Evolutionary conservation across 495 filamentous ascomycete species (phyloP).

Genomic region (Hypoxylon rickii): DNA sequence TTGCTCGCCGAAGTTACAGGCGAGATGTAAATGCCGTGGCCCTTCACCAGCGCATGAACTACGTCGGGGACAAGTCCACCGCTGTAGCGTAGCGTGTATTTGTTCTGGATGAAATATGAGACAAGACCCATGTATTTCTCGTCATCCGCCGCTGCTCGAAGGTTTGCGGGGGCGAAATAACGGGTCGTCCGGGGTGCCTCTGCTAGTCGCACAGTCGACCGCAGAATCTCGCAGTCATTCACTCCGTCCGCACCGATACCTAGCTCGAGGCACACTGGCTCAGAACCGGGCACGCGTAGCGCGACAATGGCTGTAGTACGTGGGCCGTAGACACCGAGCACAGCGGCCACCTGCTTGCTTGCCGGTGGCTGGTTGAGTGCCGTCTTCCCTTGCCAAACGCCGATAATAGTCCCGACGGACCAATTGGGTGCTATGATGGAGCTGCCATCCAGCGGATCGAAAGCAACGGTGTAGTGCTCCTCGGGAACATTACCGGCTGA

Average conservation of each 20-base stretch:
- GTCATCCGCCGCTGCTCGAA: conserved; percentile 51
- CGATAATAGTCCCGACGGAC: conserved; percentile 58
- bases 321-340: conserved; percentile 57
- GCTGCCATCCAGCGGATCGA: conserved; percentile 59
- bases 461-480: conserved; percentile 58
- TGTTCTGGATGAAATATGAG: conserved; percentile 43
- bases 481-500: background rate
- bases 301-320: conserved; percentile 55
- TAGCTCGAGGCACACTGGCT: conserved; percentile 48
- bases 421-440: conserved; percentile 60
- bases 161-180: conserved; percentile 60
- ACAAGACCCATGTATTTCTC: conserved; percentile 49
- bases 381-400: conserved; percentile 52
- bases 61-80: conserved; percentile 60
- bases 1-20: conserved; percentile 49
- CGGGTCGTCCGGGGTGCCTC: conserved; percentile 40
- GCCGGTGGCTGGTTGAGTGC: conserved; percentile 45
- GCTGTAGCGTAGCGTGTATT: conserved; percentile 57
- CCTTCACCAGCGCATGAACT: conserved; percentile 56
- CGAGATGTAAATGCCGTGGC: conserved; percentile 56
- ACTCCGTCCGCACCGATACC: conserved; percentile 35
- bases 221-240: conserved; percentile 40
- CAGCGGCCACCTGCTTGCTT: conserved; percentile 46
- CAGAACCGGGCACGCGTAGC: conserved; percentile 42
- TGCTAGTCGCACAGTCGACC: conserved; percentile 36